phyloP scores from a whole-genome alignment of 2,329 filamentous ascomycete species.

The Hymenoscyphus scutula region DNA sequence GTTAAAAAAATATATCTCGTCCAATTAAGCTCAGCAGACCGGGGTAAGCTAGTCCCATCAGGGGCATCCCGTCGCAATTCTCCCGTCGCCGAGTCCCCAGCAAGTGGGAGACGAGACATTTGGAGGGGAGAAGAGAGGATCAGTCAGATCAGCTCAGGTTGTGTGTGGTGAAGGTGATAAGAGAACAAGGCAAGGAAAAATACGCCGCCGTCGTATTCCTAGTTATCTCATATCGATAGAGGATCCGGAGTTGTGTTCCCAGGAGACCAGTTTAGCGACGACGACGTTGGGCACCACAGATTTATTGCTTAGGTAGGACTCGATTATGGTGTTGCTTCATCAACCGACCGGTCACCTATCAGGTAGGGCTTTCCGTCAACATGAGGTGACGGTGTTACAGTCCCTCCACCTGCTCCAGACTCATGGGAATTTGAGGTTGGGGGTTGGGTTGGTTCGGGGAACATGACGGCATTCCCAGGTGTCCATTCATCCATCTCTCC shows the following conservation, averaged over 20 bases:
- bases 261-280: slow-evolving; percentile 1
- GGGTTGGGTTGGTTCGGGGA: slow-evolving; percentile 16
- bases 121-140: slow-evolving; percentile 1
- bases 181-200: not conserved
- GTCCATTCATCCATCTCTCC: slow-evolving; percentile 1
- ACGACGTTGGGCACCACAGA: slow-evolving; percentile 24
- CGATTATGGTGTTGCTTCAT: slow-evolving; percentile 4
- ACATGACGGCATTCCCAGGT: slow-evolving; percentile 18
- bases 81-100: slow-evolving; percentile 27
- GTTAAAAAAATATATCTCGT: slow-evolving; percentile 20
- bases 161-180: slow-evolving; percentile 17
- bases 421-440: slow-evolving; percentile 8
- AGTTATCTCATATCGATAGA: not conserved
- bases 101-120: slow-evolving; percentile 31
- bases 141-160: not conserved
- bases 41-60: slow-evolving; percentile 21
- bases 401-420: not conserved
- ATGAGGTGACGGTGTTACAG: slow-evolving; percentile 20
- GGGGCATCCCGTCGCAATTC: slow-evolving; percentile 25
- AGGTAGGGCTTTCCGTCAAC: slow-evolving; percentile 14
- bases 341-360: slow-evolving; percentile 19
- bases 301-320: slow-evolving; percentile 26
- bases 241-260: not conserved
- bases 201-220: too few species aligned
- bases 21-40: slow-evolving; percentile 25